A percentile compares a stretch with the other conserved stretches of the same genome.
phyloP scores from a whole-genome alignment of 345 rosid species.

The Angophora floribunda region DNA sequence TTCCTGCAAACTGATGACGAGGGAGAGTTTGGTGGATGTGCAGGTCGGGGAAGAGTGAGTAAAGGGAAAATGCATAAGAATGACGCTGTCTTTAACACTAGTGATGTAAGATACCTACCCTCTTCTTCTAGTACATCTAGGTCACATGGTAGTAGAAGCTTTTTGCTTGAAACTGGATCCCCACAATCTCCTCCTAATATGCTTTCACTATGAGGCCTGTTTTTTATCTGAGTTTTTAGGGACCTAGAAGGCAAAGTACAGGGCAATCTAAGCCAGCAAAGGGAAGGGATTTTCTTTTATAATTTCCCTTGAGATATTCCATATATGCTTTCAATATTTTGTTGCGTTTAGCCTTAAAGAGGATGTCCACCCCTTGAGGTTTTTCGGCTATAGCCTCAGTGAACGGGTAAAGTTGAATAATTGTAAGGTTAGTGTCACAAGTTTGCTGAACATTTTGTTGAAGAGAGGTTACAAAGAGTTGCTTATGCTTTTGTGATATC shows the following conservation, averaged over 20 bases:
- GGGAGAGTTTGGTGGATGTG: conserved; percentile 49
- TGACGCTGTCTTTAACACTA: conserved; percentile 38
- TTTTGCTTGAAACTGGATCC: conserved; percentile 73
- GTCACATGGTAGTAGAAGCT: conserved; percentile 85
- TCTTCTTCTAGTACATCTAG: conserved; percentile 91
- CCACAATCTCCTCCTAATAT: conserved; percentile 66
- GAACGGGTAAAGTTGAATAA: not conserved
- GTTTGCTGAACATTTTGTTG: not conserved
- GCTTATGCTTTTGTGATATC: not conserved
- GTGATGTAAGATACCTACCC: conserved; percentile 62
- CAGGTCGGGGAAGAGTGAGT: conserved; percentile 49
- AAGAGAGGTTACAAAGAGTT: not conserved
- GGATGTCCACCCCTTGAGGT: not conserved
- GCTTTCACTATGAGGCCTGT: conserved; percentile 23
- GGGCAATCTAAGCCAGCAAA: not conserved
- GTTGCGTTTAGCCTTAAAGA: not conserved
- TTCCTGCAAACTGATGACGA: conserved; percentile 56
- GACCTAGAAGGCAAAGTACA: not conserved
- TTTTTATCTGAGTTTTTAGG: not conserved
- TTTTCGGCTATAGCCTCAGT: not conserved
- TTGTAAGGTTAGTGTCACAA: not conserved
- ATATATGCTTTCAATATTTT: not conserved
- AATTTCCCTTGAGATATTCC: not conserved
- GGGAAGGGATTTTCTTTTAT: not conserved
- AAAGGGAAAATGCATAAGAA: conserved; percentile 45